Conservation (phyloP, 495 filamentous ascomycete genomes). For the Coniosporium apollinis region DNA sequence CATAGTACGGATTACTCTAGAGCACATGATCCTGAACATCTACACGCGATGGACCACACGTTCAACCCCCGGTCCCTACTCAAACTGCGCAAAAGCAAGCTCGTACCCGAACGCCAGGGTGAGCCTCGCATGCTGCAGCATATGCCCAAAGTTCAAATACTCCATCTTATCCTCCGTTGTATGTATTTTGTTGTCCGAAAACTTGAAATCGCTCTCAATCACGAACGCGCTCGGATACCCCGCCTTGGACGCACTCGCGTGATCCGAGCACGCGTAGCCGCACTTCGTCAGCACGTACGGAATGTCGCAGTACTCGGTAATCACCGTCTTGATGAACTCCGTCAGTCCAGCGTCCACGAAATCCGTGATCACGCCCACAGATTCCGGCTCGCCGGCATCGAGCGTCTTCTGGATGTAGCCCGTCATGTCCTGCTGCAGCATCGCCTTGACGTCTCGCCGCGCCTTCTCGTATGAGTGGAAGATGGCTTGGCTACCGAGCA, state of each 20-base stretch:
- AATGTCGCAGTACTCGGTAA: slow-evolving; percentile 79
- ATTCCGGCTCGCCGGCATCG: slow-evolving; percentile 67
- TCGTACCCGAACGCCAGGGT: slow-evolving; percentile 83
- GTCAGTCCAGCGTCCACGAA: slow-evolving; percentile 73
- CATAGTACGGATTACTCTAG: too few relatives aligned
- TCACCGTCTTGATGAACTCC: slow-evolving; percentile 78
- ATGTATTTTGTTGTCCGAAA: slow-evolving; percentile 80
- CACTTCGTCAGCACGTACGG: slow-evolving; percentile 85
- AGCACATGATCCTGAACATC: too few relatives aligned
- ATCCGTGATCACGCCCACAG: slow-evolving; percentile 85
- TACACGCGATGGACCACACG: too few relatives aligned
- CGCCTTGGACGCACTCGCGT: slow-evolving; percentile 88
- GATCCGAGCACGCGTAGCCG: slow-evolving; percentile 94
- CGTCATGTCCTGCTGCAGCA: slow-evolving; percentile 99
- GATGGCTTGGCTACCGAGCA: slow-evolving; percentile 62
- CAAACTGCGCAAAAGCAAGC: slow-evolving; percentile 50
- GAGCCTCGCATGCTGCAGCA: slow-evolving; percentile 91
- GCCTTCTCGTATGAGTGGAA: slow-evolving; percentile 69
- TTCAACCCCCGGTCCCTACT: too few relatives aligned
- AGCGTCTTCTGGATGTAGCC: slow-evolving; percentile 74
- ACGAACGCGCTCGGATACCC: slow-evolving; percentile 94
- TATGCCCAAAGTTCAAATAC: slow-evolving; percentile 87
- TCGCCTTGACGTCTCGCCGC: slow-evolving; percentile 70
- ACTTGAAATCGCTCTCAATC: slow-evolving; percentile 76
- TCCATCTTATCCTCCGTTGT: slow-evolving; percentile 76